Evolutionary conservation across 225 moss, liverwort and hornwort species (phyloP).

Genomic region (Lunularia cruciata): DNA sequence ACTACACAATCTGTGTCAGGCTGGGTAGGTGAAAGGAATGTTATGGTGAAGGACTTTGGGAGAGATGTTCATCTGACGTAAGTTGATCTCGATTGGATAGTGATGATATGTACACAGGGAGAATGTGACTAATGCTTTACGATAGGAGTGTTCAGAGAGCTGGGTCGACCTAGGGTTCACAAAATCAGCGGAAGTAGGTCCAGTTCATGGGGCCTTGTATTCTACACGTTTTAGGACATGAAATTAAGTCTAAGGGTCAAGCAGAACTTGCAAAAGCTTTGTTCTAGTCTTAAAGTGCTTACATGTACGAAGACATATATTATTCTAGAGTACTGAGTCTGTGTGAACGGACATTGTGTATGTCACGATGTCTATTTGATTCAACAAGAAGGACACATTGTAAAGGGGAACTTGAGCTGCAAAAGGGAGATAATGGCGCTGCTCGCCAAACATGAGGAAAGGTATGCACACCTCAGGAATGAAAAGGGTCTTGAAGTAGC

Average conservation of each 20-base stretch:
- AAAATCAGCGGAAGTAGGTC: not conserved
- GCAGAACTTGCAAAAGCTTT: not conserved
- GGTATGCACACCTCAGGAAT: slow-evolving; percentile 6
- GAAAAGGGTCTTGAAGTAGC: not conserved
- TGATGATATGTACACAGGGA: too few relatives aligned
- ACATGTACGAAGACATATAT: not conserved
- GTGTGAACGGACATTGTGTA: slow-evolving; percentile 1
- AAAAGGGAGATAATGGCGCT: slow-evolving; percentile 33
- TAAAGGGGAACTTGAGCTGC: slow-evolving; percentile 40
- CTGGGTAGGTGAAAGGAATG: too few relatives aligned
- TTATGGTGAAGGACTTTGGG: too few relatives aligned
- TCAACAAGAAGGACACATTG: slow-evolving; percentile 43
- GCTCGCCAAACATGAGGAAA: slow-evolving; percentile 32
- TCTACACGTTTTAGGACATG: too few relatives aligned
- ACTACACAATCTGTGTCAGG: too few relatives aligned
- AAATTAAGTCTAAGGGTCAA: too few relatives aligned
- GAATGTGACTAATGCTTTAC: too few relatives aligned
- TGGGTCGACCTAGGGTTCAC: too few relatives aligned
- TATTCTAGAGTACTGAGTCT: slow-evolving; percentile 8
- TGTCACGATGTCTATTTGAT: slow-evolving; percentile 7
- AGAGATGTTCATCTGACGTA: too few relatives aligned
- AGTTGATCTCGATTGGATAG: too few relatives aligned
- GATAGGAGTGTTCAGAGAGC: too few relatives aligned
- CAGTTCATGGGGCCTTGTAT: not conserved
- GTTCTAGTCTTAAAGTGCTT: not conserved